These are phyloP conservation scores for Carnegiea gigantea DNA, from an alignment of 179 eudicot species.

Conservation along the genomic window DNA sequence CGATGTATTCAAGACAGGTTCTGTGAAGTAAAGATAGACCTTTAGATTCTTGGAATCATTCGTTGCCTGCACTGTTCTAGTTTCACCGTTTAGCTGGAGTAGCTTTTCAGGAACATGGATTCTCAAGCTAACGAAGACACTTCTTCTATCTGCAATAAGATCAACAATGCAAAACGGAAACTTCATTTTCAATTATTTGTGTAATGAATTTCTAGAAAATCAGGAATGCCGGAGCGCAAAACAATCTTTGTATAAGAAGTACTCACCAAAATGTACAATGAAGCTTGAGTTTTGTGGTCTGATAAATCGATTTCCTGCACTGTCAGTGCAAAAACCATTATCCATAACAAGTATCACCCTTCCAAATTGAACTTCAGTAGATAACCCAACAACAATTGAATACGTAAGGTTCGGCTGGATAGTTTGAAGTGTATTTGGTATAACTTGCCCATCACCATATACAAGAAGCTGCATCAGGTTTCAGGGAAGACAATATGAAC, in stretches of 20 bases:
- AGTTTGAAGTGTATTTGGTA: slow-evolving; percentile 60
- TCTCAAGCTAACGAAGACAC: slow-evolving; percentile 55
- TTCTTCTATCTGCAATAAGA: slow-evolving; percentile 65
- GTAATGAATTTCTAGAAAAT: not conserved
- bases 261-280: slow-evolving; percentile 75
- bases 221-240: not conserved
- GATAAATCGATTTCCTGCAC: slow-evolving; percentile 74
- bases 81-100: slow-evolving; percentile 60
- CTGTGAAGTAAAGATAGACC: slow-evolving; percentile 79
- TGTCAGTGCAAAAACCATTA: slow-evolving; percentile 71
- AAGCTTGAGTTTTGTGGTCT: slow-evolving; percentile 61
- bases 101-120: slow-evolving; percentile 72
- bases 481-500: slow-evolving; percentile 1
- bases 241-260: not conserved
- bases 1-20: slow-evolving; percentile 78
- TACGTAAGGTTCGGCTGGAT: slow-evolving; percentile 65
- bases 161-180: not conserved
- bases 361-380: slow-evolving; percentile 54
- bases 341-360: slow-evolving; percentile 69
- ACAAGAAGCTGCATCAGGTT: slow-evolving; percentile 69
- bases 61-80: slow-evolving; percentile 79
- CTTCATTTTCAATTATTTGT: not conserved
- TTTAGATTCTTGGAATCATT: slow-evolving; percentile 56
- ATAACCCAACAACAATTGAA: slow-evolving; percentile 54
- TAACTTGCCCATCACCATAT: slow-evolving; percentile 76